These are phyloP conservation scores for Thyridium curvatum DNA, from an alignment of 2,329 filamentous ascomycete genomes.

Conservation along the genomic window DNA sequence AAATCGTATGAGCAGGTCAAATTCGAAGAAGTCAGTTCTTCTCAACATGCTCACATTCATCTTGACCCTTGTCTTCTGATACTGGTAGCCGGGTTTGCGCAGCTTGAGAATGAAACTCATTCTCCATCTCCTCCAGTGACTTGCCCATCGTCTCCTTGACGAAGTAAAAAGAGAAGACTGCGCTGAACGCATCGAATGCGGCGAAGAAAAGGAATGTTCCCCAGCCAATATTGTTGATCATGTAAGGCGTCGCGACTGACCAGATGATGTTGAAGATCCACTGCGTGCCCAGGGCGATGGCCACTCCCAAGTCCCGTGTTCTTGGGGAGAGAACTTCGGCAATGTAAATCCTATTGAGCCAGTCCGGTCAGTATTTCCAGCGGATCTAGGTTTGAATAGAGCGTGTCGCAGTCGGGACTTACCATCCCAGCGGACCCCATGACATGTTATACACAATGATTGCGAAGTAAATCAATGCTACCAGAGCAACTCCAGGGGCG, in stretches of 20 bases:
- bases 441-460: slow-evolving; percentile 44
- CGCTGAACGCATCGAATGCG: slow-evolving; percentile 34
- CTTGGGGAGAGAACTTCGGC: slow-evolving; percentile 35
- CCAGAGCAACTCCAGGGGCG: slow-evolving; percentile 38
- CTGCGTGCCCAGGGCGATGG: slow-evolving; percentile 36
- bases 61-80: too few relatives aligned
- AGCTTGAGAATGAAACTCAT: slow-evolving; percentile 7
- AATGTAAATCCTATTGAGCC: too few relatives aligned
- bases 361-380: too few relatives aligned
- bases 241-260: slow-evolving; percentile 39
- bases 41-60: too few relatives aligned
- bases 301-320: slow-evolving; percentile 39
- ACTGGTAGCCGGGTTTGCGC: too few relatives aligned
- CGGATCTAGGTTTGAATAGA: too few relatives aligned
- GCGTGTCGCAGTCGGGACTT: slow-evolving; percentile 36
- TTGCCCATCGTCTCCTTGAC: slow-evolving; percentile 66
- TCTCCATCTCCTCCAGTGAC: slow-evolving; percentile 51
- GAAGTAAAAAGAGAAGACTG: slow-evolving; percentile 40
- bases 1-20: too few relatives aligned
- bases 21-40: too few relatives aligned
- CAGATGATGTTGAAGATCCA: slow-evolving; percentile 46
- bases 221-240: slow-evolving; percentile 40
- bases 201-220: slow-evolving; percentile 41
- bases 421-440: slow-evolving; percentile 45
- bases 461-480: slow-evolving; percentile 48